These are phyloP conservation scores for Nelumbo lutea DNA, from an alignment of 164 flowering plant species.

Conservation along the genomic window DNA sequence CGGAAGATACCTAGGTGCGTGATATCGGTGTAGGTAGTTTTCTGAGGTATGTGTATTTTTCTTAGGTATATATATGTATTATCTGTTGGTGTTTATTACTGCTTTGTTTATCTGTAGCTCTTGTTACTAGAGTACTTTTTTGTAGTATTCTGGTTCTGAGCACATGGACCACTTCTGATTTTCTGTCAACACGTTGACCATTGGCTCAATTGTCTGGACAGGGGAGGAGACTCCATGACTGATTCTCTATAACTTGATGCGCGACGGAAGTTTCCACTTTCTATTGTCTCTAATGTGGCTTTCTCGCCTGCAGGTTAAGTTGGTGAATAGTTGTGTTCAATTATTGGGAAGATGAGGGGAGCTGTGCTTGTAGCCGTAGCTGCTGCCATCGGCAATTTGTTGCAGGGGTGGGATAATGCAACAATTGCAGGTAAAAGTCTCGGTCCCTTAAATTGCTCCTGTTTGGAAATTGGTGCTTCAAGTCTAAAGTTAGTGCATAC, in stretches of 20 bases:
- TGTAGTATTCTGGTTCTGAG: not conserved
- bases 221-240: not conserved
- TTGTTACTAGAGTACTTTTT: not conserved
- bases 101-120: not conserved
- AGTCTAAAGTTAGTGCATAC: not conserved
- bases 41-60: not conserved
- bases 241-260: not conserved
- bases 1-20: not conserved
- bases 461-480: not conserved
- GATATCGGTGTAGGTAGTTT: not conserved
- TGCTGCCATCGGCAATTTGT: conserved; percentile 81
- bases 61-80: too few relatives aligned
- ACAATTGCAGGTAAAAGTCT: conserved; percentile 72
- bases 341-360: conserved; percentile 51
- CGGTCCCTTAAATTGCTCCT: not conserved
- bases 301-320: conserved; percentile 11
- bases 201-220: not conserved
- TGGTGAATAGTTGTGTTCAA: not conserved
- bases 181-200: not conserved
- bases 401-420: conserved; percentile 99
- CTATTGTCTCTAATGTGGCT: not conserved
- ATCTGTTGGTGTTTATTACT: not conserved
- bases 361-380: conserved; percentile 79
- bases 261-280: not conserved
- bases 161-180: not conserved